Evolutionary conservation across 768 basidiomycete genomes (phyloP), one percentile per base, ranked within the genome.

Genomic region (Boletus bicolor): DNA sequence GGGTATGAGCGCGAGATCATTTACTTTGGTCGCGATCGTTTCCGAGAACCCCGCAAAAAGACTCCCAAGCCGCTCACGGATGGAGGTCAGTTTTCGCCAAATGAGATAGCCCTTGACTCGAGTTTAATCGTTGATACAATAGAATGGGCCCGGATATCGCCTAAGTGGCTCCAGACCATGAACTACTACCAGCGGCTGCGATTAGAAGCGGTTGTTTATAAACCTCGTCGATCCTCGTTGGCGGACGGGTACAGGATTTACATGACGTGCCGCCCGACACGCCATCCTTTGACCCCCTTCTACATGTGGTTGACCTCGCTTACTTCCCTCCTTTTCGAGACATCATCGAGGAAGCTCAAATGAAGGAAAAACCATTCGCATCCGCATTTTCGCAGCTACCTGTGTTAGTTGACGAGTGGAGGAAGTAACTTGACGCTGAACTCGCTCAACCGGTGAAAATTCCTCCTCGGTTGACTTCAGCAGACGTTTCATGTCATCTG

Each of bases 221-320:
- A 11, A 2, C 36, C 49, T 8, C 59, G 61, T 35, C 46, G 50
- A 44, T 12, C 5, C 4, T 11, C 24, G 2, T 37, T 62, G 38
- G 28, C 11, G 11, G n/a, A 26, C 38, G 32, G 37, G 26, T 60
- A 56, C 46, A 17, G 48, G 1, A 12, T 7, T 2, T 49, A 56
- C 12, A 9, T 56, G 44, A n/a, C 2, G 24, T 6, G 26, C 19
- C 2, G 14, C 38, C 49, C 5, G 32, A 44, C 7, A 37, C 24
- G 21, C 41, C 45, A 34, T n/a, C 17, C 2, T 51, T 44, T 19
- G 49, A 38, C 36, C 14, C 52, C 12, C 45, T 56, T 2, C 59
- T 58, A 35, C 34, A 53, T 26, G 51, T 59, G 3, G 14, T 15
- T 14, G 53, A 61, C 32, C 49, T 61, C 12, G 44, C 50, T 14